These are phyloP conservation scores for Huntiella moniliformis DNA, from an alignment of 2,329 filamentous ascomycete species.

Conservation along the genomic window DNA sequence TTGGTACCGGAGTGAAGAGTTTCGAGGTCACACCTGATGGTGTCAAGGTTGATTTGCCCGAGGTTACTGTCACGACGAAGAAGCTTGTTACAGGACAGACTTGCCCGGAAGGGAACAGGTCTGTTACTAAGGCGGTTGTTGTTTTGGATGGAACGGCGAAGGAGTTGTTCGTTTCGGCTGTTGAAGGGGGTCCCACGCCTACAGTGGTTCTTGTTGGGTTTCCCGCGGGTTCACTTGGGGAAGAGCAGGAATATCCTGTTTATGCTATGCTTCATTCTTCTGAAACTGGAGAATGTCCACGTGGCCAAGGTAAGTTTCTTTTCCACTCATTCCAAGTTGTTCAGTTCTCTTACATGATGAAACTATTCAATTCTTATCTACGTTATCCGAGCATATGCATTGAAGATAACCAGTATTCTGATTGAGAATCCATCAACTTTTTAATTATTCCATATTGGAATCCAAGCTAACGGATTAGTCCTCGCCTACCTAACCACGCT, in stretches of 20 bases:
- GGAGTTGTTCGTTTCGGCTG: constrained; percentile 47
- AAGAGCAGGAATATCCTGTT: constrained; percentile 26
- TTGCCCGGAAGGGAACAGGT: background rate
- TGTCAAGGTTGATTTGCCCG: constrained; percentile 11
- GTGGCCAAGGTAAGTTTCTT: constrained; percentile 64
- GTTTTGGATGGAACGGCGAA: constrained; percentile 49
- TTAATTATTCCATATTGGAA: constrained; percentile 10
- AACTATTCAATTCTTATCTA: constrained; percentile 90
- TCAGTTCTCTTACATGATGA: constrained; percentile 57
- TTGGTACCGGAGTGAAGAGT: constrained; percentile 47
- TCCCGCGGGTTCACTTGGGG: constrained; percentile 30
- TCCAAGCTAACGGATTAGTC: no score
- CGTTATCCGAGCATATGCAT: constrained; percentile 86
- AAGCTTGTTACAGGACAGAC: constrained; percentile 26
- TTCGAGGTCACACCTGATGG: constrained; percentile 12
- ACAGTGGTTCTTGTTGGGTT: constrained; percentile 55
- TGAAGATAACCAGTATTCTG: constrained; percentile 81
- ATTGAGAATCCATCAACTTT: constrained; percentile 26
- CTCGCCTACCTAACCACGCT: no score
- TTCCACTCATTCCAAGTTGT: constrained; percentile 5
- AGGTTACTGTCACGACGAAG: constrained; percentile 21
- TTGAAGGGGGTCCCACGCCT: constrained; percentile 59
- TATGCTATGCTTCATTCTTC: constrained; percentile 59
- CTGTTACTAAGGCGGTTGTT: constrained; percentile 31
- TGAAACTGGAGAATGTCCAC: constrained; percentile 81